Percentiles rank a stretch among this genome's conserved stretches.
Evolutionary conservation across 805 yeast species (phyloP).

Genomic region (Priceomyces castillae): DNA sequence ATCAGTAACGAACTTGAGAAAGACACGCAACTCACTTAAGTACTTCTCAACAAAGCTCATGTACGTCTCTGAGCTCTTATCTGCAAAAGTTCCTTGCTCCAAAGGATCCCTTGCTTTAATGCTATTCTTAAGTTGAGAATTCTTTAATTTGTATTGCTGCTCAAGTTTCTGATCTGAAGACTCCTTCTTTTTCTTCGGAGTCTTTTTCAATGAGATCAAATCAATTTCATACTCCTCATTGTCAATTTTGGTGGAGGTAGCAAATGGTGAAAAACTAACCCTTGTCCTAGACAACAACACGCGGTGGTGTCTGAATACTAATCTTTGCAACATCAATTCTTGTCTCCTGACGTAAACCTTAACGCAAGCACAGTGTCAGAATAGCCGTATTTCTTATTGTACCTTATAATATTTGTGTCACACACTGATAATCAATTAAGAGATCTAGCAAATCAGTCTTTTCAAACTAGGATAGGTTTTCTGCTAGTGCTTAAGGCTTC

Average conservation of each 20-base stretch:
- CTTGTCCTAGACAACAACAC: not conserved
- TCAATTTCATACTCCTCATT: slow-evolving; percentile 24
- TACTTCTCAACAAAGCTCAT: slow-evolving; percentile 19
- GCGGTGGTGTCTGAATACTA: not conserved
- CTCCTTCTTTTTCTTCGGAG: slow-evolving; percentile 7
- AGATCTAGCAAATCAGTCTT: no score
- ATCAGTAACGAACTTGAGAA: slow-evolving; percentile 18
- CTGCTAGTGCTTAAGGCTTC: no score
- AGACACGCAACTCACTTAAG: slow-evolving; percentile 16
- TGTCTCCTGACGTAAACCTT: no score
- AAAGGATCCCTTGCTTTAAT: slow-evolving; percentile 5
- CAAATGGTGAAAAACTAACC: slow-evolving; percentile 3
- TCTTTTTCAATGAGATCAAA: slow-evolving; percentile 20
- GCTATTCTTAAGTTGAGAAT: not conserved
- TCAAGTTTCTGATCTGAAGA: not conserved
- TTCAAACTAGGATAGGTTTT: no score
- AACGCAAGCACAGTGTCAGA: no score
- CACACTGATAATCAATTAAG: no score
- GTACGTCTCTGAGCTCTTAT: slow-evolving; percentile 4
- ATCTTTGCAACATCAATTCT: slow-evolving; percentile 4
- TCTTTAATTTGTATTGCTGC: not conserved
- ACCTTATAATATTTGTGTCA: no score
- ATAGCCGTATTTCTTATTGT: no score
- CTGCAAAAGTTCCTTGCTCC: slow-evolving; percentile 5
- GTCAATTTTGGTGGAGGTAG: slow-evolving; percentile 10